Conservation (phyloP, 768 basidiomycete species). For the Kwoniella sp. region DNA sequence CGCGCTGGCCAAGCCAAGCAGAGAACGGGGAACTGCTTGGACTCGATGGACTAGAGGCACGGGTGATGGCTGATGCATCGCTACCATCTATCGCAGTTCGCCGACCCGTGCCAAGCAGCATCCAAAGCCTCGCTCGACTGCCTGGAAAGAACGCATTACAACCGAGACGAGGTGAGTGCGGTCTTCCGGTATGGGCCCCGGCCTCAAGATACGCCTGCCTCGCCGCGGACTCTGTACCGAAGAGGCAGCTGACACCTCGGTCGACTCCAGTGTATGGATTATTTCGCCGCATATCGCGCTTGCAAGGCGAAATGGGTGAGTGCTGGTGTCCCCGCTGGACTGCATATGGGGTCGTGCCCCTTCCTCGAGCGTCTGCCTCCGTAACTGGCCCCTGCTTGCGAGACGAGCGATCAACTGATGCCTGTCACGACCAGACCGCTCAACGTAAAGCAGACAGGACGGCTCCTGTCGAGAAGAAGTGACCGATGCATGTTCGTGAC, state of each 20-base stretch:
- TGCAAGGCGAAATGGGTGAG: slow-evolving; percentile 49
- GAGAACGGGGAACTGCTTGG: background rate
- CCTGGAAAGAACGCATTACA: slow-evolving; percentile 47
- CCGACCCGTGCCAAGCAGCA: slow-evolving; percentile 49
- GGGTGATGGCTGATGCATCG: too few species aligned
- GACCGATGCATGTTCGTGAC: too few species aligned
- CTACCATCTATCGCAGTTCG: slow-evolving; percentile 42
- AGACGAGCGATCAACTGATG: background rate
- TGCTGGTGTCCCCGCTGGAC: too few species aligned
- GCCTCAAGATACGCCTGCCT: background rate
- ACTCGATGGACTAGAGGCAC: background rate
- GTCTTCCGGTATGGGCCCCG: background rate
- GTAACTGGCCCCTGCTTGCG: background rate
- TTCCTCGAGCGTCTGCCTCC: background rate
- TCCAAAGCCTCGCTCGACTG: slow-evolving; percentile 46
- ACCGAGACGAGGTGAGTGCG: slow-evolving; percentile 43
- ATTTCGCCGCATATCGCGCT: slow-evolving; percentile 45
- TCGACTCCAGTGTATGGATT: slow-evolving; percentile 31
- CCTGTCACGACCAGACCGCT: slow-evolving; percentile 22
- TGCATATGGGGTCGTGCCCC: too few species aligned
- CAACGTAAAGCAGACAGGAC: slow-evolving; percentile 44
- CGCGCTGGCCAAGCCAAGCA: background rate
- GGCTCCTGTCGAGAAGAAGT: too few species aligned
- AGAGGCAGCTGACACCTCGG: slow-evolving; percentile 4
- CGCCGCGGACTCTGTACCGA: background rate